phyloP scores from a whole-genome alignment of 2,329 filamentous ascomycete species.

The Leptosphaerulina australis region DNA sequence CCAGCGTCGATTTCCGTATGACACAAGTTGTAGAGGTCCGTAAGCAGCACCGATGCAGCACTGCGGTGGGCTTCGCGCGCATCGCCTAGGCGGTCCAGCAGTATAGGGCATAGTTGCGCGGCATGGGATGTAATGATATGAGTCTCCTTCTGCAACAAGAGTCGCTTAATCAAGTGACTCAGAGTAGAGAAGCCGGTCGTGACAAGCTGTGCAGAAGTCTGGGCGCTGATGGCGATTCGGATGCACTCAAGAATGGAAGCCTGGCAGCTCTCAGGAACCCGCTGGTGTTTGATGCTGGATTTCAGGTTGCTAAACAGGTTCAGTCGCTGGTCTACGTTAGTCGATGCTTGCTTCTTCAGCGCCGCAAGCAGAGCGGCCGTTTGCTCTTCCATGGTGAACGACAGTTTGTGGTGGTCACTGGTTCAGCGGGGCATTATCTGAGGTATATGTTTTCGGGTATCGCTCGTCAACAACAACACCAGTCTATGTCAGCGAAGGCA shows the following conservation, averaged over 20 bases:
- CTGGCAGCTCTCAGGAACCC: slow-evolving; percentile 77
- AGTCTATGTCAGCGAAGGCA: neutral
- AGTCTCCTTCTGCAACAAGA: slow-evolving; percentile 83
- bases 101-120: slow-evolving; percentile 71
- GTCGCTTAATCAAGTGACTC: slow-evolving; percentile 82
- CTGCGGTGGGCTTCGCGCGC: slow-evolving; percentile 82
- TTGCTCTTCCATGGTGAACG: slow-evolving; percentile 61
- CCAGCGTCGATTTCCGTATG: slow-evolving; percentile 77
- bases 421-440: slow-evolving; percentile 13
- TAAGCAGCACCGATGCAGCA: slow-evolving; percentile 75
- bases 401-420: neutral
- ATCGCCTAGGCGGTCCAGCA: slow-evolving; percentile 86
- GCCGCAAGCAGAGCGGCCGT: slow-evolving; percentile 59
- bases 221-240: slow-evolving; percentile 73
- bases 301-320: slow-evolving; percentile 76
- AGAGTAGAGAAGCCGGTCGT: slow-evolving; percentile 87
- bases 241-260: slow-evolving; percentile 81
- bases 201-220: slow-evolving; percentile 73
- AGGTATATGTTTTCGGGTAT: slow-evolving; percentile 6
- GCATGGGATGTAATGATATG: slow-evolving; percentile 71
- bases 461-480: slow-evolving; percentile 7
- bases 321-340: slow-evolving; percentile 72
- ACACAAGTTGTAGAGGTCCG: slow-evolving; percentile 74
- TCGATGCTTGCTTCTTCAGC: slow-evolving; percentile 66
- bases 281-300: slow-evolving; percentile 89